These are phyloP conservation scores for Leccinum rimulosum DNA, from an alignment of 768 basidiomycete genomes.

Conservation along the genomic window DNA sequence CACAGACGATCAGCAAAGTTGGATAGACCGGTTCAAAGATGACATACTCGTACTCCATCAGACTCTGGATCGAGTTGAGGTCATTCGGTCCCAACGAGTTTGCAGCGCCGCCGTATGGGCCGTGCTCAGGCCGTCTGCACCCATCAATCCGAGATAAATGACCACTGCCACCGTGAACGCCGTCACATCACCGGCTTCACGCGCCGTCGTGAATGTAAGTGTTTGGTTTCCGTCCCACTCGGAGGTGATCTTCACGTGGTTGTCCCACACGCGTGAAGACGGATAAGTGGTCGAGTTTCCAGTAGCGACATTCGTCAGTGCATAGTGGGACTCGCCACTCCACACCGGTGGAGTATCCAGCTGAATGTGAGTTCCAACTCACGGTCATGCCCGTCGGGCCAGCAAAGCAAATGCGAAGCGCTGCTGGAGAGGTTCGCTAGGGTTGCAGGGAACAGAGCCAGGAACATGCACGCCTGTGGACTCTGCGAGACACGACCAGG, in stretches of 20 bases:
- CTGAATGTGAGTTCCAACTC: conserved; percentile 22
- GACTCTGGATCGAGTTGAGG: conserved; percentile 30
- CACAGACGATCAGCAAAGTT: not conserved
- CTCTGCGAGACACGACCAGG: conserved; percentile 24
- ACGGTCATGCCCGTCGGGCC: conserved; percentile 26
- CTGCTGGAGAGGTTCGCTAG: conserved; percentile 27
- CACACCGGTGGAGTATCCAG: conserved; percentile 14
- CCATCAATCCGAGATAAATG: not conserved
- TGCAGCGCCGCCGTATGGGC: conserved; percentile 20
- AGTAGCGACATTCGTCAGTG: conserved; percentile 18
- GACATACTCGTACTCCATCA: conserved; percentile 27
- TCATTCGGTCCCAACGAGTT: conserved; percentile 25
- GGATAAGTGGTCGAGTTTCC: too few relatives aligned
- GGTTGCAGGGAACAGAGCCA: conserved; percentile 27
- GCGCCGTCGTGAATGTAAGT: conserved; percentile 28
- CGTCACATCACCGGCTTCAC: conserved; percentile 15
- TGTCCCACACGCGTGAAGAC: too few relatives aligned
- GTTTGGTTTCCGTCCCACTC: conserved; percentile 15
- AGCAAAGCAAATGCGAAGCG: conserved; percentile 20
- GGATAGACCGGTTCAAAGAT: not conserved
- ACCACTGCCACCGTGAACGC: conserved; percentile 7
- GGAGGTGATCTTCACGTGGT: conserved; percentile 23
- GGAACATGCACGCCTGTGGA: conserved; percentile 29
- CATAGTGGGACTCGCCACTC: conserved; percentile 21
- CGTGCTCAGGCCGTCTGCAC: conserved; percentile 29